Evolutionary conservation across 345 rosid species (phyloP).

Genomic region (Aquilaria sinensis): DNA sequence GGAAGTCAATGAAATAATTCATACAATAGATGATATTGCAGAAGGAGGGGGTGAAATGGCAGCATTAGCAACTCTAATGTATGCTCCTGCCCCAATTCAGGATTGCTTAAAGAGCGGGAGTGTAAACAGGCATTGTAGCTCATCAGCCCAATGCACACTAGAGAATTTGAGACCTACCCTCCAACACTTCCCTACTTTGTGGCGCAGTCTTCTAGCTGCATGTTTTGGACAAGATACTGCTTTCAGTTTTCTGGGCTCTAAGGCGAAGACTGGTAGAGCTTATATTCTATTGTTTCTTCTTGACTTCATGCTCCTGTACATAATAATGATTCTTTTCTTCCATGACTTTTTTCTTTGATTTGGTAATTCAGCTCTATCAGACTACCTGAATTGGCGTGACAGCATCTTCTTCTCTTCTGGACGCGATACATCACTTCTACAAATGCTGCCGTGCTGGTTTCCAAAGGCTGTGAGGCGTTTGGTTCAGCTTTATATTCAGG

Average conservation of each 20-base stretch:
- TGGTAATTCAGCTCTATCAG: slow-evolving; percentile 51
- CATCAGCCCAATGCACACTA: slow-evolving; percentile 84
- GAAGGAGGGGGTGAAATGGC: slow-evolving; percentile 97
- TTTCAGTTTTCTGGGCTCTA: slow-evolving; percentile 42
- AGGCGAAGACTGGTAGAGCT: slow-evolving; percentile 58
- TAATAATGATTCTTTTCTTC: slow-evolving; percentile 1
- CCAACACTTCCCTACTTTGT: slow-evolving; percentile 78
- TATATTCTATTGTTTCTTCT: slow-evolving; percentile 10
- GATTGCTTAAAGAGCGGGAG: slow-evolving; percentile 67
- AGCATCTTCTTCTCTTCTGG: slow-evolving; percentile 79
- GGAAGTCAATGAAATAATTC: slow-evolving; percentile 60
- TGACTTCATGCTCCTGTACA: slow-evolving; percentile 12
- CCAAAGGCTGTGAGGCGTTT: slow-evolving; percentile 87
- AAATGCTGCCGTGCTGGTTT: slow-evolving; percentile 97
- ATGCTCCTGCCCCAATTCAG: slow-evolving; percentile 68
- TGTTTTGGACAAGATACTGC: slow-evolving; percentile 60
- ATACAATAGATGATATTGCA: slow-evolving; percentile 87
- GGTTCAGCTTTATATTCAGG: slow-evolving; percentile 94
- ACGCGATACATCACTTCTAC: slow-evolving; percentile 86
- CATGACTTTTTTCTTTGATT: slow-evolving; percentile 12
- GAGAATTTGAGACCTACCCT: slow-evolving; percentile 78
- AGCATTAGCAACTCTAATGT: slow-evolving; percentile 95
- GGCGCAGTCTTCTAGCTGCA: slow-evolving; percentile 78
- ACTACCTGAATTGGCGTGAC: slow-evolving; percentile 90
- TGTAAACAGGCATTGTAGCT: slow-evolving; percentile 66